Conservation (phyloP, 306 rosid species). For the Lablab purpureus region DNA sequence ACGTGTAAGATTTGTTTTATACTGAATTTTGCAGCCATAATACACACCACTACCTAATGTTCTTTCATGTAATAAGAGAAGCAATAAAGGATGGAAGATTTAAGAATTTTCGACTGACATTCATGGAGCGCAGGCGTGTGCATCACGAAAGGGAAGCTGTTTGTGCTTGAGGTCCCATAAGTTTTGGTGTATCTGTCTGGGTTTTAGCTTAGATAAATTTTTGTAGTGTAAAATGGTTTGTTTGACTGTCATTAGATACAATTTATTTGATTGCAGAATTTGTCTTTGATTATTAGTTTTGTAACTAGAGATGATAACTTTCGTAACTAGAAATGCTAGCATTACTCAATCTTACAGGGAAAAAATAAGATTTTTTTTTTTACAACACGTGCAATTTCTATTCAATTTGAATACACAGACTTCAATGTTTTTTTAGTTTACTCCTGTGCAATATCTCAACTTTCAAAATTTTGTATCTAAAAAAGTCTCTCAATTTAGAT, state of each 20-base stretch:
- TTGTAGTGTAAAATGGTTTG: background rate
- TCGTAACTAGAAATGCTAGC: too few species aligned
- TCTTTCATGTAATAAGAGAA: conserved; percentile 77
- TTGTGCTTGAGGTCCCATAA: conserved; percentile 47
- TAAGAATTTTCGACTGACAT: conserved; percentile 66
- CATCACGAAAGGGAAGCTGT: conserved; percentile 52
- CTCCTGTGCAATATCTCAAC: too few species aligned
- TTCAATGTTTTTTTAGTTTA: too few species aligned
- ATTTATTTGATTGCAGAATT: background rate
- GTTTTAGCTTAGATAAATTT: background rate
- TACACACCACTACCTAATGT: conserved; percentile 82
- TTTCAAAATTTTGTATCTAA: too few species aligned
- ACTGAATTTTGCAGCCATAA: conserved; percentile 79
- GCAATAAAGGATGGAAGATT: conserved; percentile 80
- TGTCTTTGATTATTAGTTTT: background rate
- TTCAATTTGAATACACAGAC: too few species aligned
- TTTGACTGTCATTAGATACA: background rate
- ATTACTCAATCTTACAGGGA: too few species aligned
- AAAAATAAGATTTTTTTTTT: too few species aligned
- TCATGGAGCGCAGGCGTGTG: conserved; percentile 60
- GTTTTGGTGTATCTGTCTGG: background rate
- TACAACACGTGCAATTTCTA: too few species aligned
- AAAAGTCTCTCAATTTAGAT: too few species aligned
- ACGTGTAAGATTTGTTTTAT: conserved; percentile 16
- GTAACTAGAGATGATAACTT: too few species aligned